A percentile compares a stretch with the other conserved stretches of the same genome.
These are phyloP conservation scores for Hemileia vastatrix DNA, from an alignment of 1,284 basidiomycete genomes.

Conservation along the genomic window DNA sequence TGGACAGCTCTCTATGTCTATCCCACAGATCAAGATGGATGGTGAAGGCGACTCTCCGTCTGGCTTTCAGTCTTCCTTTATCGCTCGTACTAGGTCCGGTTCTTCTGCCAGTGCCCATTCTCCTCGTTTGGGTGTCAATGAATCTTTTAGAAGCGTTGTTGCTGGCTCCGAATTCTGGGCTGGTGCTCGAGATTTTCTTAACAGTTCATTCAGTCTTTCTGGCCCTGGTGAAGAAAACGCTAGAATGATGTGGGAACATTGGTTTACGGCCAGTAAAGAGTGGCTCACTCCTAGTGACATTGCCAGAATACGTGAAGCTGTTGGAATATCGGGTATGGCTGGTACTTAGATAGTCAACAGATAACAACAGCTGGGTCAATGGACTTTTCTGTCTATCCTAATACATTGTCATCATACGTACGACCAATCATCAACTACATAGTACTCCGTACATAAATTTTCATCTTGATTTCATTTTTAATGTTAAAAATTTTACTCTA, in stretches of 20 bases:
- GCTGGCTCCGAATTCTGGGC: constrained; percentile 26
- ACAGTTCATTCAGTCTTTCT: constrained; percentile 24
- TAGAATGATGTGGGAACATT: constrained; percentile 34
- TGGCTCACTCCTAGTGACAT: constrained; percentile 36
- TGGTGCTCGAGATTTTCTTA: constrained; percentile 21
- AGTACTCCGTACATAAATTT: no score
- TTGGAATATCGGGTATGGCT: constrained; percentile 37
- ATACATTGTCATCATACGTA: no score
- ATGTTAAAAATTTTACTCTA: no score
- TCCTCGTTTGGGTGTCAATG: constrained; percentile 19
- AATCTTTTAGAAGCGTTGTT: constrained; percentile 23
- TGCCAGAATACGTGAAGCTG: constrained; percentile 35
- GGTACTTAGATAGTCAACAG: no score
- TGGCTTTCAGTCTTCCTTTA: constrained; percentile 10
- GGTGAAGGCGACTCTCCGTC: constrained; percentile 6
- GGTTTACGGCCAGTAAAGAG: constrained; percentile 32
- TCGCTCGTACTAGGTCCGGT: constrained; percentile 25
- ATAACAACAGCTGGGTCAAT: no score
- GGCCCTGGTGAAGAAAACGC: constrained; percentile 26
- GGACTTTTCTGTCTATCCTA: no score
- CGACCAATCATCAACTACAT: no score
- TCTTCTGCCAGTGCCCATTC: constrained; percentile 23
- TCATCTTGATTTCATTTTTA: no score
- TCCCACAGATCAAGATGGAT: constrained; percentile 16
- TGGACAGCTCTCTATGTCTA: constrained; percentile 4